Evolutionary conservation across 2,329 filamentous ascomycete genomes (phyloP).

Genomic region (Fusarium euwallaceae): DNA sequence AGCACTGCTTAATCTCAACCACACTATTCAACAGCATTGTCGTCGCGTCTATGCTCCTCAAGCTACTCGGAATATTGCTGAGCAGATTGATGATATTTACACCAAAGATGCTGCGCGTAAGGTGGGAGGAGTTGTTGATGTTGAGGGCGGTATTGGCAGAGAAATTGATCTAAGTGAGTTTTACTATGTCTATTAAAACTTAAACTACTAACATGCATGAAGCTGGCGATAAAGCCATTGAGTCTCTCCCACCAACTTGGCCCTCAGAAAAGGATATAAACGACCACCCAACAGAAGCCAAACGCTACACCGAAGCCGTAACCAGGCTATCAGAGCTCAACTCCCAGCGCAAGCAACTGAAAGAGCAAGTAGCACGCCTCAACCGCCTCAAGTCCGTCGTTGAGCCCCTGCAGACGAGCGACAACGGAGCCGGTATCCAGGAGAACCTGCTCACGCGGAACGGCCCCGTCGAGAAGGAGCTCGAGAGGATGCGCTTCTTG

Average conservation of each 20-base stretch:
- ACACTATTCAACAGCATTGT: constrained; percentile 73
- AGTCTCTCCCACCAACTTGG: constrained; percentile 63
- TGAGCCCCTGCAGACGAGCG: constrained; percentile 53
- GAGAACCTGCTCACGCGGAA: constrained; percentile 76
- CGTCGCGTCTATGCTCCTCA: constrained; percentile 76
- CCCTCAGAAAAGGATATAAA: constrained; percentile 53
- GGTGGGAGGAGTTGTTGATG: constrained; percentile 52
- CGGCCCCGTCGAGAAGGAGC: constrained; percentile 74
- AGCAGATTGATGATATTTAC: constrained; percentile 79
- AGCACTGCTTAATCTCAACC: constrained; percentile 70
- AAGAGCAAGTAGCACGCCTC: constrained; percentile 60
- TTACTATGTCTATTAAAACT: fast-evolving
- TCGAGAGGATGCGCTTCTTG: constrained; percentile 75
- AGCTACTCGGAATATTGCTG: constrained; percentile 77
- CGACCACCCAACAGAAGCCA: constrained; percentile 60
- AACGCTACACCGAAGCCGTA: constrained; percentile 65
- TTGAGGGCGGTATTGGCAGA: constrained; percentile 52
- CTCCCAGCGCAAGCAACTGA: constrained; percentile 50
- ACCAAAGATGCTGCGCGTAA: constrained; percentile 60
- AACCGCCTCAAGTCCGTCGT: constrained; percentile 65
- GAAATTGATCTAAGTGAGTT: constrained; percentile 61
- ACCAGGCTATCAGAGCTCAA: constrained; percentile 64
- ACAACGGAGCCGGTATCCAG: constrained; percentile 63
- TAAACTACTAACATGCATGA: neutral
- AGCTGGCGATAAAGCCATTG: constrained; percentile 60